Evolutionary conservation across 2,329 filamentous ascomycete genomes (phyloP).

Genomic region (Aquanectria penicillioides): DNA sequence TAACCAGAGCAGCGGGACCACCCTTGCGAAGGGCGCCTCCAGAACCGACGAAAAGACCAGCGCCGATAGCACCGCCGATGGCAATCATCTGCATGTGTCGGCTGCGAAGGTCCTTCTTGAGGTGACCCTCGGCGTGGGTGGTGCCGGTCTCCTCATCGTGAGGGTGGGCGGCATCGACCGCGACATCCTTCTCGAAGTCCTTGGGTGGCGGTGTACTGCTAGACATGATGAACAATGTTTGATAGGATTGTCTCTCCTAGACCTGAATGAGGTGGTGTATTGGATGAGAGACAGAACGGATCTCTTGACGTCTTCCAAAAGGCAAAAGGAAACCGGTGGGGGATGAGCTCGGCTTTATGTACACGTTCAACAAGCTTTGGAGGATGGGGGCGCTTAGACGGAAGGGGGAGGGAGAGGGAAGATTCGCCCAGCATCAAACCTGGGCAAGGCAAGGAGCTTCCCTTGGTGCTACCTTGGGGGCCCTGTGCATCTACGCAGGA

Average conservation of each 20-base stretch:
- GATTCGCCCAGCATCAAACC: not conserved
- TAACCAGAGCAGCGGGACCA: conserved; percentile 24
- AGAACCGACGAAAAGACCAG: conserved; percentile 88
- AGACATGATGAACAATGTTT: conserved; percentile 13
- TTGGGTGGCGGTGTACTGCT: conserved; percentile 16
- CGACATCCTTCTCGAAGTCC: conserved; percentile 22
- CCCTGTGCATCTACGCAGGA: not conserved
- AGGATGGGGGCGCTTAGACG: not conserved
- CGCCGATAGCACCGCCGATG: conserved; percentile 71
- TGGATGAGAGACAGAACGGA: conserved; percentile 7
- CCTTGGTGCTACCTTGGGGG: conserved; percentile 3
- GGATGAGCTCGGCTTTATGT: conserved; percentile 18
- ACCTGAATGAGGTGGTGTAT: not conserved
- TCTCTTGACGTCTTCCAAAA: conserved; percentile 15
- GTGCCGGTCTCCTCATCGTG: conserved; percentile 26
- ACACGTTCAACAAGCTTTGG: conserved; percentile 16
- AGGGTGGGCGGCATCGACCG: conserved; percentile 1
- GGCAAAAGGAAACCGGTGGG: conserved; percentile 4
- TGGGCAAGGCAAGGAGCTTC: conserved; percentile 12
- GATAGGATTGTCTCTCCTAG: conserved; percentile 6
- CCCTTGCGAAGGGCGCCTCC: conserved; percentile 76
- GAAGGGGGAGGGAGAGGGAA: not conserved
- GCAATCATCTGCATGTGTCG: conserved; percentile 98
- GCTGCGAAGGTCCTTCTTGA: conserved; percentile 74
- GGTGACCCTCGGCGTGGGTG: conserved; percentile 29